Base-by-base conservation (phyloP, 306 rosid species). In the Fragaria vesca region DNA sequence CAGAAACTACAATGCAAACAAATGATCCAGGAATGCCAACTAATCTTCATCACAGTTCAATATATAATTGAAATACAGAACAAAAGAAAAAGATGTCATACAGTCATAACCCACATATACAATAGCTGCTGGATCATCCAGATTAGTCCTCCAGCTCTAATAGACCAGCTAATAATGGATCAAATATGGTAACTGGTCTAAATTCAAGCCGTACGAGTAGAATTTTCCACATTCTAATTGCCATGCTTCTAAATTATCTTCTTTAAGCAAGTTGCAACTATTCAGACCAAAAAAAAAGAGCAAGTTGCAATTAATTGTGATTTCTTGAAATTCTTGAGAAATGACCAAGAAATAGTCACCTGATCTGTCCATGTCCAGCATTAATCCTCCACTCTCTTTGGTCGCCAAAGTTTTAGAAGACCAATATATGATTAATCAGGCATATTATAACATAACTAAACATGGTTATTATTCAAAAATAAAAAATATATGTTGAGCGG, bases 141-240 rank as follows among this genome's bases (percentile, higher is more conserved):
- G 61, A 18, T n/a, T 55, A 8, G 24, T 55, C 26, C 28, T 20
- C 5, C 61, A 24, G 26, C 26, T 55, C 28, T 18, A 21, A 4
- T 20, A 18, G 58, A 52, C 58, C 1, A 51, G 58, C 58, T 52
- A 17, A 8, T 24, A 9, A 24, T 58, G 38, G 67, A 30, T 28
- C 40, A 28, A 62, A 62, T 62, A 30, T 30, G 67, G 67, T 62
- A 28, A 30, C 67, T 62, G 67, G 42, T 62, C 67, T 30, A 65
- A 17, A 61, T 61, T 61, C 67, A 61, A 61, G 67, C 40, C 3
- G 10, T 28, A 26, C 36, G 36, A 12, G 38, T 61, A 8, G 67
- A 61, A 5, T 60, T 60, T 26, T 60, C 66, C 66, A 60, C 36
- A 60, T 60, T 24, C 36, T 26, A 26, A 21, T 21, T 20, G 1